A percentile compares a stretch with the other conserved stretches of the same genome.
Evolutionary conservation across 2,329 filamentous ascomycete species (phyloP).

Genomic region (Colletotrichum gloeosporioides): DNA sequence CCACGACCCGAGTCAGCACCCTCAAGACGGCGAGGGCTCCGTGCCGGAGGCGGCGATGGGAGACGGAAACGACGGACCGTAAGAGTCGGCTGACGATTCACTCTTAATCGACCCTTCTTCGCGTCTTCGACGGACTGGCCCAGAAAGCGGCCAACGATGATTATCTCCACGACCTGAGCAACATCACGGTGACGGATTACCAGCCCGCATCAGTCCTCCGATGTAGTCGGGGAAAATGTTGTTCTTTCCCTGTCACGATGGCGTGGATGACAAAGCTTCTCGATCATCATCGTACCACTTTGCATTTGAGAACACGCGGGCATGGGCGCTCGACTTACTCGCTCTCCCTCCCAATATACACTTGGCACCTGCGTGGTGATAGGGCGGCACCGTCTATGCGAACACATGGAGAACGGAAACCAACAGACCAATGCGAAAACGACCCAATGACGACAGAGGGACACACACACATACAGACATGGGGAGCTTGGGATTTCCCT

Average conservation of each 20-base stretch:
- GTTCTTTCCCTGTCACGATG: background rate
- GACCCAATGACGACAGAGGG: background rate
- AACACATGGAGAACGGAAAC: background rate
- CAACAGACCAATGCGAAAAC: background rate
- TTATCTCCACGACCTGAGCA: background rate
- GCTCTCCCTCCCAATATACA: background rate
- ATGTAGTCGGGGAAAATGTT: background rate
- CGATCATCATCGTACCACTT: constrained; percentile 3
- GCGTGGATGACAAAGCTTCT: background rate
- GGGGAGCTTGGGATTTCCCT: background rate
- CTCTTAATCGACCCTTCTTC: background rate
- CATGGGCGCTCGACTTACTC: constrained; percentile 4
- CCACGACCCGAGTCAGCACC: constrained; percentile 28
- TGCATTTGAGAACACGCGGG: background rate
- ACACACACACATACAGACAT: background rate
- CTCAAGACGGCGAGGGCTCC: constrained; percentile 18
- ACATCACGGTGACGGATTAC: background rate
- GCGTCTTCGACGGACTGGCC: background rate
- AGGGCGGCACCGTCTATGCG: background rate
- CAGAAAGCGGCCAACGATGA: background rate
- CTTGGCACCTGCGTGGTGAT: background rate
- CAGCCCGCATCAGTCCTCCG: background rate
- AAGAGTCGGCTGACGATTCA: background rate
- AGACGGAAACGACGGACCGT: constrained; percentile 21
- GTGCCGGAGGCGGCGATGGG: constrained; percentile 17